phyloP scores from a whole-genome alignment of 2,329 filamentous ascomycete genomes.

The Metarhizium rileyi region DNA sequence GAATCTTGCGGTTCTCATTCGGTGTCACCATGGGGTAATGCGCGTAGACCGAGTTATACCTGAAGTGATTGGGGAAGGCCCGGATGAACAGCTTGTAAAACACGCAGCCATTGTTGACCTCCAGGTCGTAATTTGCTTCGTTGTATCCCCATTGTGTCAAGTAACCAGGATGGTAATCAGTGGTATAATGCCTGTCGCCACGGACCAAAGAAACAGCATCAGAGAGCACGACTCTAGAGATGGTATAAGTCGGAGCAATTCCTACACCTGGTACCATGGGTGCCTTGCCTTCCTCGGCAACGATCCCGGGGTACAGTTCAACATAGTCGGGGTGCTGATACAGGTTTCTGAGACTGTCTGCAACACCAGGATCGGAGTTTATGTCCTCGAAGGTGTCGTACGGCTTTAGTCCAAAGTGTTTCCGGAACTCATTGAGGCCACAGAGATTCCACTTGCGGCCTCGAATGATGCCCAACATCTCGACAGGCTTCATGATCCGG shows the following conservation, averaged over 20 bases:
- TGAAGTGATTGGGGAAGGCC: slow-evolving; percentile 74
- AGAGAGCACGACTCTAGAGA: slow-evolving; percentile 65
- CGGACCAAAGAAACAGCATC: slow-evolving; percentile 72
- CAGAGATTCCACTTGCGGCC: slow-evolving; percentile 68
- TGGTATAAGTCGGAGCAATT: slow-evolving; percentile 66
- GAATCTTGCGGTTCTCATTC: slow-evolving; percentile 60
- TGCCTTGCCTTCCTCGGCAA: slow-evolving; percentile 64
- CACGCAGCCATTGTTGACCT: slow-evolving; percentile 69
- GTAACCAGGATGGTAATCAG: slow-evolving; percentile 63
- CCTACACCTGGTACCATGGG: slow-evolving; percentile 67
- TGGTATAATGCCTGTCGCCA: slow-evolving; percentile 69
- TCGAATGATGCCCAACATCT: slow-evolving; percentile 73
- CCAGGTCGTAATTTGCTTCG: slow-evolving; percentile 62
- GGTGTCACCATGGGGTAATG: slow-evolving; percentile 68
- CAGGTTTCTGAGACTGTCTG: slow-evolving; percentile 53
- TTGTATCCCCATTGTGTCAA: slow-evolving; percentile 80
- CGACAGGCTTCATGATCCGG: slow-evolving; percentile 60
- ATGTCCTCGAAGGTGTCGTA: slow-evolving; percentile 76
- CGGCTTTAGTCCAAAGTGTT: slow-evolving; percentile 67
- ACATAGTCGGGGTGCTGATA: slow-evolving; percentile 74
- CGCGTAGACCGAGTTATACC: slow-evolving; percentile 67
- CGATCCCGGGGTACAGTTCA: slow-evolving; percentile 70
- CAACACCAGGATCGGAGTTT: slow-evolving; percentile 64
- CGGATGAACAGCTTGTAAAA: slow-evolving; percentile 77
- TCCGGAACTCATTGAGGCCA: slow-evolving; percentile 75